These are phyloP conservation scores for Scytalidium sp. DNA, from an alignment of 2,329 filamentous ascomycete genomes.

Conservation along the genomic window DNA sequence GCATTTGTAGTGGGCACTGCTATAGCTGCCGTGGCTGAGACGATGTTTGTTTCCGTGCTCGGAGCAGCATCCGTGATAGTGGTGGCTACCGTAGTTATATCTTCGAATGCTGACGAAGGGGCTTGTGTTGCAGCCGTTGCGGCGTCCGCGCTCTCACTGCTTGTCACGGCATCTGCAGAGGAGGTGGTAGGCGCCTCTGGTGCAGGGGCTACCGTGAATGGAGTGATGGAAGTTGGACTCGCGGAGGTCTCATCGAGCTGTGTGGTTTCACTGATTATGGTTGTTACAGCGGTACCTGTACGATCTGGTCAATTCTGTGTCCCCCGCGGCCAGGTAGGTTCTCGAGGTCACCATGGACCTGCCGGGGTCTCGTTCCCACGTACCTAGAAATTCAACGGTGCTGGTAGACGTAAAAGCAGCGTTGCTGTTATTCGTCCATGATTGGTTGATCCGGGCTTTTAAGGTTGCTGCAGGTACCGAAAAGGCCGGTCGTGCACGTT, in stretches of 20 bases:
- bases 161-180: background rate
- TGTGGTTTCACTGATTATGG: too few species aligned
- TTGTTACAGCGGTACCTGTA: too few species aligned
- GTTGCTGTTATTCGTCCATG: background rate
- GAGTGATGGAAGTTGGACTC: background rate
- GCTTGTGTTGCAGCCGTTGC: constrained; percentile 20
- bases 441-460: background rate
- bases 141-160: constrained; percentile 30
- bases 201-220: background rate
- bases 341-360: too few species aligned
- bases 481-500: background rate
- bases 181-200: background rate
- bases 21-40: background rate
- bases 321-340: too few species aligned
- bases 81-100: background rate
- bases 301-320: too few species aligned
- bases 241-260: too few species aligned
- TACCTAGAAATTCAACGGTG: background rate
- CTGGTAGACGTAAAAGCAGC: background rate
- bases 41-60: background rate
- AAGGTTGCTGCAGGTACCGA: background rate
- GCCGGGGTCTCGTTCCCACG: background rate
- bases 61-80: background rate
- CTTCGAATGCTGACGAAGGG: background rate
- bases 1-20: background rate